phyloP scores from a whole-genome alignment of 306 rosid species.

The Trifolium dubium region DNA sequence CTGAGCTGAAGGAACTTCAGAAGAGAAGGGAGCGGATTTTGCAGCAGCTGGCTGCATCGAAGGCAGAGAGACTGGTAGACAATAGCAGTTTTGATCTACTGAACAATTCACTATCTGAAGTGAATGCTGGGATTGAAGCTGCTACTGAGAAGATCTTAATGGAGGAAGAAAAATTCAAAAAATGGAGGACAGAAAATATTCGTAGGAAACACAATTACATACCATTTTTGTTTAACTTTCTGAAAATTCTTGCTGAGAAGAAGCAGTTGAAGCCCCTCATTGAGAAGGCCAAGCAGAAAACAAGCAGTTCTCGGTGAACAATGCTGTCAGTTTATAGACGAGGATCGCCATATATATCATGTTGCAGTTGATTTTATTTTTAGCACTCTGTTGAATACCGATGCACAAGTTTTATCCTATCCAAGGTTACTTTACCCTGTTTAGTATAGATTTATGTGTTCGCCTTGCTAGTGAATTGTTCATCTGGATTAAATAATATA shows the following conservation, averaged over 20 bases:
- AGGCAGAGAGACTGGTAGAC: constrained; percentile 66
- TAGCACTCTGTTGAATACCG: constrained; percentile 34
- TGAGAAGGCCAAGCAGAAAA: constrained; percentile 94
- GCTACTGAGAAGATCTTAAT: constrained; percentile 82
- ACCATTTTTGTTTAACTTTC: constrained; percentile 94
- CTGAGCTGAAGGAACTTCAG: constrained; percentile 94
- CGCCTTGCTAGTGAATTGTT: constrained; percentile 28
- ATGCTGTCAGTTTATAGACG: constrained; percentile 19
- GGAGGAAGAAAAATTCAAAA: constrained; percentile 94
- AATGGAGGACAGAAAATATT: constrained; percentile 93
- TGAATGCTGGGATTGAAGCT: constrained; percentile 89
- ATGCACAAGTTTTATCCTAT: constrained; percentile 33
- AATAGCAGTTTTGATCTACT: constrained; percentile 64
- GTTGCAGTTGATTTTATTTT: constrained; percentile 35
- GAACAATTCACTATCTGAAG: constrained; percentile 90
- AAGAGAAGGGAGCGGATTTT: constrained; percentile 93
- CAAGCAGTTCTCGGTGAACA: constrained; percentile 66
- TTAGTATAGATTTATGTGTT: constrained; percentile 39
- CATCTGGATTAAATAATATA: constrained; percentile 32
- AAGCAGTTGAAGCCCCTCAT: constrained; percentile 98
- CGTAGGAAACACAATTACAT: constrained; percentile 97
- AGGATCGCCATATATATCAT: constrained; percentile 32
- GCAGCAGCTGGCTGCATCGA: constrained; percentile 80
- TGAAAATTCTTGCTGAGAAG: constrained; percentile 95
- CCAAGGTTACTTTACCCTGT: constrained; percentile 34